These are phyloP conservation scores for Stenocarpella maydis DNA, from an alignment of 2,329 filamentous ascomycete genomes.

Conservation along the genomic window DNA sequence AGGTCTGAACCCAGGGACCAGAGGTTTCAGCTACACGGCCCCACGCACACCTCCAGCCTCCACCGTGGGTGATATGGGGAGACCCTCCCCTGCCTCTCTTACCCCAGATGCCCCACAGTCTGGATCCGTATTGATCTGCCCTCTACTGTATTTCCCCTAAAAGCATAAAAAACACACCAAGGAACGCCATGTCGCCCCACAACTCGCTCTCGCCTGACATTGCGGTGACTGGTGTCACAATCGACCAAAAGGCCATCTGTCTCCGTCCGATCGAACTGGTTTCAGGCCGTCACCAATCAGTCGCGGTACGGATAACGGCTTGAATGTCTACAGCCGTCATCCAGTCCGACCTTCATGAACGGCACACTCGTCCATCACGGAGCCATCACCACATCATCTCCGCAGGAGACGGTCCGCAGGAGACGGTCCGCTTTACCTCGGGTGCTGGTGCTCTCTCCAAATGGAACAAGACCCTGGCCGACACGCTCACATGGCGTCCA, in stretches of 20 bases:
- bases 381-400: neutral
- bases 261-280: conserved; percentile 17
- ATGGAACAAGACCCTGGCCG: neutral
- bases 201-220: neutral
- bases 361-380: neutral
- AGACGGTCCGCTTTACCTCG: too few species aligned
- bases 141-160: neutral
- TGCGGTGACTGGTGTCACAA: conserved; percentile 12
- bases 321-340: conserved; percentile 19
- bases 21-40: conserved; percentile 4
- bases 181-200: neutral
- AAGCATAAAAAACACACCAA: too few species aligned
- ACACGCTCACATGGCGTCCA: too few species aligned
- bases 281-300: conserved; percentile 10
- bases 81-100: neutral
- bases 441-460: neutral
- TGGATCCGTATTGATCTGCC: neutral
- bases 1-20: conserved; percentile 13
- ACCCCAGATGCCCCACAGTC: conserved; percentile 6
- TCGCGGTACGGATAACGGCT: conserved; percentile 4
- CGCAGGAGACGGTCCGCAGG: neutral
- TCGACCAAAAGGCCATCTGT: neutral
- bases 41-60: neutral
- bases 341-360: neutral
- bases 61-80: neutral